A percentile compares a stretch with the other conserved stretches of the same genome.
Evolutionary conservation across 169 alveolate species (phyloP).

Genomic region (Plasmodium vivax): DNA sequence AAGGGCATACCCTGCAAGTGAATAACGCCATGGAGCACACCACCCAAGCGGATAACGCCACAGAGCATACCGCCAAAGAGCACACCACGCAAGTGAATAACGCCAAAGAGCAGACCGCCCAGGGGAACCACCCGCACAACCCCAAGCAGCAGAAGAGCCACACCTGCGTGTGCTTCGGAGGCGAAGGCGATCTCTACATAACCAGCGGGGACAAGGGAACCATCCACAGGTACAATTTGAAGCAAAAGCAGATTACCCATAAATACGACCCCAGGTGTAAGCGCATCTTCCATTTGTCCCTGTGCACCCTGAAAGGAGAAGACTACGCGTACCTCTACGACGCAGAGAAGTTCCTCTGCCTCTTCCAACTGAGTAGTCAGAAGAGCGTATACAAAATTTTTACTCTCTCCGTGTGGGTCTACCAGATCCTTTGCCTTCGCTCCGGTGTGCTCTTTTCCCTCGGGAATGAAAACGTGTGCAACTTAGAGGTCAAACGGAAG

Average conservation of each 20-base stretch:
- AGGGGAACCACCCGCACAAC: background rate
- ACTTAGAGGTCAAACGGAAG: background rate
- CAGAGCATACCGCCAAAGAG: too few relatives aligned
- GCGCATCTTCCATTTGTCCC: conserved; percentile 24
- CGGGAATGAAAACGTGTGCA: conserved; percentile 60
- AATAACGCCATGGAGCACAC: too few relatives aligned
- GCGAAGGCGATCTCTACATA: conserved; percentile 19
- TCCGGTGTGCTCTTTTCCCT: conserved; percentile 28
- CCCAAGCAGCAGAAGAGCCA: background rate
- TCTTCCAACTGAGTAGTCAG: background rate
- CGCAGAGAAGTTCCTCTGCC: conserved; percentile 45
- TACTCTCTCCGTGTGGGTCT: conserved; percentile 55
- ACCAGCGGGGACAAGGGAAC: conserved; percentile 22
- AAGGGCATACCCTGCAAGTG: background rate
- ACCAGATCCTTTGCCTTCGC: conserved; percentile 23
- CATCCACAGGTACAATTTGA: conserved; percentile 24
- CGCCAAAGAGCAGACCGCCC: background rate
- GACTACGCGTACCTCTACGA: conserved; percentile 55
- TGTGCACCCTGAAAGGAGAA: conserved; percentile 3
- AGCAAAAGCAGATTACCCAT: background rate
- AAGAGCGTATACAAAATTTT: conserved; percentile 30
- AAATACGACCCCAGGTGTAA: conserved; percentile 20
- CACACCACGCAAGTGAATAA: background rate
- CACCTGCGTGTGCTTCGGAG: conserved; percentile 29
- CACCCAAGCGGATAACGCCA: too few relatives aligned